Evolutionary conservation across 331 rosid species (phyloP).

Genomic region (Malus hybrid): DNA sequence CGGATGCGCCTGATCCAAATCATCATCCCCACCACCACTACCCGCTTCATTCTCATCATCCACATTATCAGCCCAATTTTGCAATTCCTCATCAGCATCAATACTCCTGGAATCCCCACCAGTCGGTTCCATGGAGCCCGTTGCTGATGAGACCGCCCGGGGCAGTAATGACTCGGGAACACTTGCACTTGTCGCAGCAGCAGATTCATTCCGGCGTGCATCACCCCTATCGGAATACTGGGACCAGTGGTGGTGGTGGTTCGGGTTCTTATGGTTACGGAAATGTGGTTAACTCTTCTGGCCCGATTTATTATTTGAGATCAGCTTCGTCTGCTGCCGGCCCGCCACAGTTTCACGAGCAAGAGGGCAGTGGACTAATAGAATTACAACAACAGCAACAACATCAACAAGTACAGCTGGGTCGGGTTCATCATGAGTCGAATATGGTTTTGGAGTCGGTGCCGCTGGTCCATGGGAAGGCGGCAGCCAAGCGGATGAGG

Average conservation of each 20-base stretch:
- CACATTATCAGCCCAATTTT: background rate
- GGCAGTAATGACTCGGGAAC: constrained; percentile 5
- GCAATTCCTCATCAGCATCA: background rate
- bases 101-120: background rate
- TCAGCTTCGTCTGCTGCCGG: background rate
- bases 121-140: constrained; percentile 29
- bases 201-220: constrained; percentile 7
- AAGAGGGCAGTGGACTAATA: background rate
- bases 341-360: background rate
- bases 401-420: background rate
- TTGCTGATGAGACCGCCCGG: constrained; percentile 30
- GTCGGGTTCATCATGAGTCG: constrained; percentile 14
- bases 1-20: constrained; percentile 10
- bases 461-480: constrained; percentile 36
- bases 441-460: constrained; percentile 30
- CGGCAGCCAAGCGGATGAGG: constrained; percentile 37
- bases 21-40: constrained; percentile 1
- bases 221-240: constrained; percentile 17
- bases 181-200: background rate
- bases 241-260: background rate
- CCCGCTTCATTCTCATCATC: constrained; percentile 10
- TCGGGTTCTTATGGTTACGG: constrained; percentile 15
- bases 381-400: background rate
- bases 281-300: constrained; percentile 15
- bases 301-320: constrained; percentile 23